A percentile compares a stretch with the other conserved stretches of the same genome.
These are phyloP conservation scores for Citrus medica DNA, from an alignment of 345 rosid species.

Conservation along the genomic window DNA sequence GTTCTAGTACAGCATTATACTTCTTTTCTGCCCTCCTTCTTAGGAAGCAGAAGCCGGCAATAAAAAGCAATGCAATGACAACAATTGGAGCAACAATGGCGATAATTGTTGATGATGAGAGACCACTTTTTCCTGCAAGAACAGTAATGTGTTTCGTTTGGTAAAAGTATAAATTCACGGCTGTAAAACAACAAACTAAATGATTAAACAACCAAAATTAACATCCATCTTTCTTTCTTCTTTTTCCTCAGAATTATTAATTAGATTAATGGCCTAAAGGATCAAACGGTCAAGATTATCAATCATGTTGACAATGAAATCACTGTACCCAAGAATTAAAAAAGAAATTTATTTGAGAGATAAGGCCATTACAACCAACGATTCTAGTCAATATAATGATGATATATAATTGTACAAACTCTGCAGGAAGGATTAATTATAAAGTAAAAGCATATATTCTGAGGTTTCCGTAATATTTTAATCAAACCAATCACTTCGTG, in stretches of 20 bases:
- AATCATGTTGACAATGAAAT: no score
- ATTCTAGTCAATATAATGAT: no score
- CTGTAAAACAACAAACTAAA: neutral
- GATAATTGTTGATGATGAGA: constrained; percentile 14
- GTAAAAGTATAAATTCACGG: neutral
- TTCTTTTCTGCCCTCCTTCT: constrained; percentile 30
- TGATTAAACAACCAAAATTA: neutral
- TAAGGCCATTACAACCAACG: no score
- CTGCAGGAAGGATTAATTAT: no score
- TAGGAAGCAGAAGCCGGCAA: constrained; percentile 23
- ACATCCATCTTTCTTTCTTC: neutral
- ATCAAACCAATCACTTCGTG: no score
- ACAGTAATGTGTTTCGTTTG: neutral
- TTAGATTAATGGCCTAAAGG: neutral
- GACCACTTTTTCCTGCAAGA: constrained; percentile 28
- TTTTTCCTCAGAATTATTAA: no score
- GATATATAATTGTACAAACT: no score
- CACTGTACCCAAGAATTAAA: no score
- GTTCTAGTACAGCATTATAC: constrained; percentile 14
- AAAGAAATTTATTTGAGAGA: no score
- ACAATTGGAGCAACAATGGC: constrained; percentile 32
- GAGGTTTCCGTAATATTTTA: no score
- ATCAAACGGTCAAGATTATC: neutral
- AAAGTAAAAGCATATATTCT: no score
- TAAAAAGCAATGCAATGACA: constrained; percentile 24